phyloP scores from a whole-genome alignment of 768 basidiomycete species.

The Mycena filopes region DNA sequence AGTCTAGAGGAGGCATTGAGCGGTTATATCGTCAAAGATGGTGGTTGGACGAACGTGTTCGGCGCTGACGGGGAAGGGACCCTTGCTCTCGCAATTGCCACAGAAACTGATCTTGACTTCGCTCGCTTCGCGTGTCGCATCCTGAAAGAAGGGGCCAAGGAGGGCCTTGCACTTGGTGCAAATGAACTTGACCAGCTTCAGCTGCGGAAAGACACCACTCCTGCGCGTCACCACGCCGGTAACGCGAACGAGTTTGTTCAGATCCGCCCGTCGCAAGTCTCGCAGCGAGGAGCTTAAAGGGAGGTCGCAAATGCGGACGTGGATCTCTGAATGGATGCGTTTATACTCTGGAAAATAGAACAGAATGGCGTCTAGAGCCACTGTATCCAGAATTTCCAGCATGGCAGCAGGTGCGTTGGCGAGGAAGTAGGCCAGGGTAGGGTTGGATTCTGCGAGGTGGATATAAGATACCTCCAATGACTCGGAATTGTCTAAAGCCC shows the following conservation, averaged over 20 bases:
- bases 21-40: not conserved
- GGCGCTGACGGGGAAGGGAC: slow-evolving; percentile 96
- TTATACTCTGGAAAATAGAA: slow-evolving; percentile 97
- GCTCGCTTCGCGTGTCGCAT: slow-evolving; percentile 72
- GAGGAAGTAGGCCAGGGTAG: slow-evolving; percentile 96
- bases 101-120: slow-evolving; percentile 97
- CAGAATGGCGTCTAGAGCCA: slow-evolving; percentile 92
- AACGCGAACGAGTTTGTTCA: slow-evolving; percentile 96
- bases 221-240: slow-evolving; percentile 96
- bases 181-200: slow-evolving; percentile 99
- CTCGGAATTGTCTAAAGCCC: slow-evolving; percentile 87
- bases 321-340: slow-evolving; percentile 97
- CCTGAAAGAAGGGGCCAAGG: slow-evolving; percentile 97
- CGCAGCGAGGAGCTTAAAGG: slow-evolving; percentile 91
- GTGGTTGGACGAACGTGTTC: slow-evolving; percentile 74
- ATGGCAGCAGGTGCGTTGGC: slow-evolving; percentile 94
- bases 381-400: slow-evolving; percentile 94
- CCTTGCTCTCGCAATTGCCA: slow-evolving; percentile 92
- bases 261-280: slow-evolving; percentile 89
- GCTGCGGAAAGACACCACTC: slow-evolving; percentile 97
- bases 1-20: slow-evolving; percentile 64
- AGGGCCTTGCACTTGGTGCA: slow-evolving; percentile 95
- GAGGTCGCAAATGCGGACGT: slow-evolving; percentile 95
- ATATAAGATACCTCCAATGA: slow-evolving; percentile 97
- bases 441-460: slow-evolving; percentile 92